Conservation (phyloP, 345 rosid species). For the Citrus sinensis region DNA sequence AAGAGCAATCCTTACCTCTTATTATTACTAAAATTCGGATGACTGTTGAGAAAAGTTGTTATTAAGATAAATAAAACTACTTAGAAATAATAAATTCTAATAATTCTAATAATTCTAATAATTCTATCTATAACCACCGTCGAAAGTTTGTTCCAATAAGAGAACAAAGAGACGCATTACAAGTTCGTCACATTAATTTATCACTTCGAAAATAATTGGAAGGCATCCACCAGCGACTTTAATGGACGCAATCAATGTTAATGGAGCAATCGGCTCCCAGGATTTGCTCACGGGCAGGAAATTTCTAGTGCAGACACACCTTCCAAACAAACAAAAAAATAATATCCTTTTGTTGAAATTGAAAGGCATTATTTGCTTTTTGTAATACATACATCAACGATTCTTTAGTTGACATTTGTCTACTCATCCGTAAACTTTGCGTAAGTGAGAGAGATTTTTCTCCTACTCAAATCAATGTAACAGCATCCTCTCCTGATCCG, state of each 20-base stretch:
- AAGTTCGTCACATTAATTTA: not conserved
- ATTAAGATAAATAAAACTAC: too few species aligned
- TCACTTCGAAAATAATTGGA: not conserved
- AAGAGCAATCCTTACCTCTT: too few species aligned
- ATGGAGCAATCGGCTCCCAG: slow-evolving; percentile 21
- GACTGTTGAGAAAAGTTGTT: too few species aligned
- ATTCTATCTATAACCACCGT: too few species aligned
- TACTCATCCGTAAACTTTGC: not conserved
- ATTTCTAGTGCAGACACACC: not conserved
- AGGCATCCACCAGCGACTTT: not conserved
- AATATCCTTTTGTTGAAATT: not conserved
- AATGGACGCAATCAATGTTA: not conserved
- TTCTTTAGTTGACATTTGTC: not conserved
- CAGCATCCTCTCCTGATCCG: accelerated
- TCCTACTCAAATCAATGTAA: too few species aligned
- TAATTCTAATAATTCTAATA: too few species aligned
- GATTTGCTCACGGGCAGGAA: not conserved
- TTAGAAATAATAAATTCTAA: too few species aligned
- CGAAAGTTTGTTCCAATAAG: too few species aligned
- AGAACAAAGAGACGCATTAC: too few species aligned
- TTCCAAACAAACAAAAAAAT: not conserved
- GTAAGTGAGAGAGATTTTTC: too few species aligned
- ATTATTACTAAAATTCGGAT: too few species aligned
- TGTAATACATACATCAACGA: not conserved
- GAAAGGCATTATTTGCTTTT: not conserved